phyloP scores from a whole-genome alignment of 164 flowering plant genomes.

The Taxillus chinensis region DNA sequence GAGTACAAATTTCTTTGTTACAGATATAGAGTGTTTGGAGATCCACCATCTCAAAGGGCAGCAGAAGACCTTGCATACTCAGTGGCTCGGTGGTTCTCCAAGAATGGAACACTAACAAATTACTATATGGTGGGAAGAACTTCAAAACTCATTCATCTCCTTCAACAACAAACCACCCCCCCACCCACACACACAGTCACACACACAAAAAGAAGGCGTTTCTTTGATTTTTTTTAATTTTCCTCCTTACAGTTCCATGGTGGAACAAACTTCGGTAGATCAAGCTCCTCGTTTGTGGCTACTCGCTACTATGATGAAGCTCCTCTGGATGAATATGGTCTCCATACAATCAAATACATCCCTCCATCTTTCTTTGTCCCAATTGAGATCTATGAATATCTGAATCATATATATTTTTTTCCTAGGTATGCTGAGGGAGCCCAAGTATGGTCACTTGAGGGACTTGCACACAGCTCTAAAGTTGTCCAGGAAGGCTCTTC shows the following conservation, averaged over 20 bases:
- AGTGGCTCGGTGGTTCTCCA: neutral
- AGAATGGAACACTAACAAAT: neutral
- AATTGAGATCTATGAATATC: neutral
- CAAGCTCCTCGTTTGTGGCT: conserved; percentile 45
- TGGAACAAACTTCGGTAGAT: conserved; percentile 74
- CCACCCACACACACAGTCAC: too few relatives aligned
- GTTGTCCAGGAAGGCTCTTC: conserved; percentile 62
- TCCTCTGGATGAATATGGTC: conserved; percentile 79
- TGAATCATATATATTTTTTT: neutral
- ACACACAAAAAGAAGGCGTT: too few relatives aligned
- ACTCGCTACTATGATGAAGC: conserved; percentile 86
- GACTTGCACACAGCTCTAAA: conserved; percentile 72
- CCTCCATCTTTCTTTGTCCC: too few relatives aligned
- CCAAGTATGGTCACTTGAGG: conserved; percentile 78
- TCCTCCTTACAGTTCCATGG: conserved; percentile 48
- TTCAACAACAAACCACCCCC: too few relatives aligned
- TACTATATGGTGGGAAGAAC: neutral
- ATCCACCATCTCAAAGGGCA: neutral
- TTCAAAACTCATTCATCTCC: too few relatives aligned
- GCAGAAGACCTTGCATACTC: conserved; percentile 5
- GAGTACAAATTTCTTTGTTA: neutral
- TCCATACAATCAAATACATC: too few relatives aligned
- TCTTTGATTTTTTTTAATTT: too few relatives aligned
- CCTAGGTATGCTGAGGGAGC: conserved; percentile 60
- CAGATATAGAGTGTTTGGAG: conserved; percentile 4